These are phyloP conservation scores for Debaryomyces fabryi DNA, from an alignment of 1,139 yeast species.

Conservation along the genomic window DNA sequence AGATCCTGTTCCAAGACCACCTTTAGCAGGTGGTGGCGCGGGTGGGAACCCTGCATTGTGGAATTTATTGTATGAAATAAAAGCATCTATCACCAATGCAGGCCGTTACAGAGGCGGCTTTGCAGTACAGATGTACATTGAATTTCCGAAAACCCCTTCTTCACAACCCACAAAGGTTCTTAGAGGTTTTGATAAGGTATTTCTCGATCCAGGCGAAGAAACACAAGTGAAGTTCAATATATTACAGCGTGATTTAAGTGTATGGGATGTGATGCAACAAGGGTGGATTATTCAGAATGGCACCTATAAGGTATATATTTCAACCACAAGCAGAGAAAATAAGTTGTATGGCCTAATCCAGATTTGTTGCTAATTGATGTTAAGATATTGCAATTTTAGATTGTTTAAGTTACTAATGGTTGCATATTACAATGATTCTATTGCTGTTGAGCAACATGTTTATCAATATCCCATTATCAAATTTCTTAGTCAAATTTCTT, in stretches of 20 bases:
- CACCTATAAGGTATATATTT: conserved; percentile 54
- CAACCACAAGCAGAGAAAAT: conserved; percentile 55
- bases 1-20: conserved; percentile 39
- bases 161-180: conserved; percentile 54
- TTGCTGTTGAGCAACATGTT: not conserved
- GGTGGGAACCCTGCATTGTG: conserved; percentile 54
- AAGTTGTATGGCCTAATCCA: conserved; percentile 53
- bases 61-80: conserved; percentile 51
- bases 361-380: conserved; percentile 29
- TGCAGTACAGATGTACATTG: conserved; percentile 61
- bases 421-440: not conserved
- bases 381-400: not conserved
- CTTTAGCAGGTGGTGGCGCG: conserved; percentile 59
- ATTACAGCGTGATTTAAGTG: conserved; percentile 56
- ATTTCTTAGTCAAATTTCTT: not conserved
- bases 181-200: conserved; percentile 63
- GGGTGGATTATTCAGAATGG: conserved; percentile 67
- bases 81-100: conserved; percentile 50
- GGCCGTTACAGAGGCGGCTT: conserved; percentile 55
- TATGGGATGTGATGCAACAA: conserved; percentile 61
- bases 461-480: not conserved
- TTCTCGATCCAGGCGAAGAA: conserved; percentile 46
- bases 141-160: conserved; percentile 48
- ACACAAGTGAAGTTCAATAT: conserved; percentile 47
- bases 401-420: not conserved